Percentiles rank a stretch among this genome's conserved stretches.
Conservation (phyloP, 768 basidiomycete species). For the Naganishia vishniacii region DNA sequence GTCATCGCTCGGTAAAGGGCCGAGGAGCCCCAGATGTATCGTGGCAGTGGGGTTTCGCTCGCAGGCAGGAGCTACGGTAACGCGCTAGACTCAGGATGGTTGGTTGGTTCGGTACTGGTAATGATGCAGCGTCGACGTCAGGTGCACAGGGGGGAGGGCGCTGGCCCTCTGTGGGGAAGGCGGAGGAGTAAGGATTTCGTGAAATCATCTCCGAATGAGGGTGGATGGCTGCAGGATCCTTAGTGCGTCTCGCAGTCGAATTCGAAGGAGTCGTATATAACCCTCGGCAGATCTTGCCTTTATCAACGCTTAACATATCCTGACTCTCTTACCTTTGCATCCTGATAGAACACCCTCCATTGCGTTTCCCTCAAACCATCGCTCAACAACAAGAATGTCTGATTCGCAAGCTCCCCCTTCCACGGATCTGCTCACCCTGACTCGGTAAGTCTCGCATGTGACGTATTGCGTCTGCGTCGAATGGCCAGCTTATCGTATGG, state of each 20-base stretch:
- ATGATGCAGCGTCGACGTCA: neutral
- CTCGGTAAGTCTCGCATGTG: conserved; percentile 59
- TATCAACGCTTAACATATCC: neutral
- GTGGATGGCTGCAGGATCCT: neutral
- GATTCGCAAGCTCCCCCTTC: conserved; percentile 63
- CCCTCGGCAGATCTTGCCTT: neutral
- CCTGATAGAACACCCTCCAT: neutral
- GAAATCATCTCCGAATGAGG: neutral
- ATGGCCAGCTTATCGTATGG: conserved; percentile 1
- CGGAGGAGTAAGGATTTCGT: neutral
- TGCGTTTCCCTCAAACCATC: neutral
- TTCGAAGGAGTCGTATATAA: too few relatives aligned
- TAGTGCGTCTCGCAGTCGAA: too few relatives aligned
- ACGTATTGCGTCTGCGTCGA: neutral
- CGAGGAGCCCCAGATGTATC: conserved; percentile 18
- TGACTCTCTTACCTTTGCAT: neutral
- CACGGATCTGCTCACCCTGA: conserved; percentile 87
- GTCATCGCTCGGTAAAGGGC: conserved; percentile 8
- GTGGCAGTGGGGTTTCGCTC: neutral
- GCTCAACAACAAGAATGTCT: conserved; percentile 24
- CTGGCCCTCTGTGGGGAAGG: neutral
- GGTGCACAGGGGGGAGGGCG: neutral
- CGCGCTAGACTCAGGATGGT: neutral
- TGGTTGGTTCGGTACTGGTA: neutral
- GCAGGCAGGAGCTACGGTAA: too few relatives aligned